Conservation (phyloP, 805 yeast species). For the Yamadazyma paraphyllophila region DNA sequence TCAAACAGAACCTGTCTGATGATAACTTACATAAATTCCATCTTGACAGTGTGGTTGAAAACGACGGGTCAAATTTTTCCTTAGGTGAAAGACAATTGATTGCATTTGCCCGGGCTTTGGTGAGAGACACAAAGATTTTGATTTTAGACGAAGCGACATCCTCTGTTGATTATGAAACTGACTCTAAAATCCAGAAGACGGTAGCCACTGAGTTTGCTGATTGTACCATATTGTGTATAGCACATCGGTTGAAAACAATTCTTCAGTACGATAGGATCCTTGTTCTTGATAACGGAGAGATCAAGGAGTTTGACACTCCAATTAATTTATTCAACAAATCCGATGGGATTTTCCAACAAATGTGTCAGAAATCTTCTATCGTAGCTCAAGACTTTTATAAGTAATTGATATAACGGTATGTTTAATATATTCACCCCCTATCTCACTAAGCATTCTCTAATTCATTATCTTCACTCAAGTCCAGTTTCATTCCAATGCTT, state of each 20-base stretch:
- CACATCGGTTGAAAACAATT: slow-evolving; percentile 77
- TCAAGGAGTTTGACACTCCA: slow-evolving; percentile 74
- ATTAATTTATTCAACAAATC: slow-evolving; percentile 52
- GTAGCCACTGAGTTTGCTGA: slow-evolving; percentile 61
- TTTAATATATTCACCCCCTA: background rate
- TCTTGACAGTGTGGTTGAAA: slow-evolving; percentile 48
- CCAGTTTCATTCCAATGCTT: slow-evolving; percentile 20
- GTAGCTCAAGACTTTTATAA: slow-evolving; percentile 37
- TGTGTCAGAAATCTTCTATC: slow-evolving; percentile 59
- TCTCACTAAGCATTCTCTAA: background rate
- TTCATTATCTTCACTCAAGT: background rate
- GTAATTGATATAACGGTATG: background rate
- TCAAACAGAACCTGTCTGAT: slow-evolving; percentile 25
- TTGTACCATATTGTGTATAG: slow-evolving; percentile 81
- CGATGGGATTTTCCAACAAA: slow-evolving; percentile 57
- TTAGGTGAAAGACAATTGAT: slow-evolving; percentile 76
- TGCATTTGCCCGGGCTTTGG: slow-evolving; percentile 83
- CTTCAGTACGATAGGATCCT: slow-evolving; percentile 71
- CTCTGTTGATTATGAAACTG: slow-evolving; percentile 82
- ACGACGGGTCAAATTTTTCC: slow-evolving; percentile 70
- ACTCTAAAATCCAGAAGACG: slow-evolving; percentile 73
- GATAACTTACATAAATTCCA: slow-evolving; percentile 36
- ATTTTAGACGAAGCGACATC: slow-evolving; percentile 84
- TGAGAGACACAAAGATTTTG: slow-evolving; percentile 68
- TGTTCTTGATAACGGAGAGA: slow-evolving; percentile 78